Base-by-base conservation (phyloP, 2,329 filamentous ascomycete species). In the Zarea fungicola region DNA sequence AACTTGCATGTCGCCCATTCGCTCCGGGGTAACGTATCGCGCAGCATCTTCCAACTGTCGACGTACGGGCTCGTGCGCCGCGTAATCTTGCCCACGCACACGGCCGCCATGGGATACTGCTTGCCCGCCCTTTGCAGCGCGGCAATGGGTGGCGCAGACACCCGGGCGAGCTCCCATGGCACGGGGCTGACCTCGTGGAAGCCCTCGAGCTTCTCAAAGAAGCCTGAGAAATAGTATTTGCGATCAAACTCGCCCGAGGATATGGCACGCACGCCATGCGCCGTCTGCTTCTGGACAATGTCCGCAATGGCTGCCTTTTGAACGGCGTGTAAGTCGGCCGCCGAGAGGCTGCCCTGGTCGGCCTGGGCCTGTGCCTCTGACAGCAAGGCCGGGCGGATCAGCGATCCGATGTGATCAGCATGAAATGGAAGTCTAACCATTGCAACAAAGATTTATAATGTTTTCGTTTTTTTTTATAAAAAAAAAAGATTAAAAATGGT, bases 321-420 rank as follows among this genome's bases (percentile, higher is more conserved):
- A 11, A 77, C 67, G 2, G 70, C 68, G 25, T 67, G 68, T 32
- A 87, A 74, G 59, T 78, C 71, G 14, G 60, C 59, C 6, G 54
- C 26, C 1, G 62, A 59, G 51, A 60, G 55, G 73, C 51, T 75
- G 65, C 61, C 76, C 63, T 55, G 74, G 69, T 65, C 85, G 74
- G 64, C 63, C n/a, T 62, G 54, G 9, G 58, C 54, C 50, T 68
- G 63, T 41, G 78, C 77, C 40, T 79, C 71, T 13, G 85, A 72
- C 22, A 89, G 75, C 44, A 76, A 67, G 45, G 79, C 65, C 1
- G 85, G 84, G 26, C 85, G 81, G 50, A 88, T 77, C 26, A 89
- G 72, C 13, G 84, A 87, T 42, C 85, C 85, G 53, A 87, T 76
- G 56, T 89, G 85, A 67, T 89, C 85, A 52, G 84, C 83, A 61